Evolutionary conservation across 345 rosid species (phyloP).

Genomic region (Rhizophora apiculata): DNA sequence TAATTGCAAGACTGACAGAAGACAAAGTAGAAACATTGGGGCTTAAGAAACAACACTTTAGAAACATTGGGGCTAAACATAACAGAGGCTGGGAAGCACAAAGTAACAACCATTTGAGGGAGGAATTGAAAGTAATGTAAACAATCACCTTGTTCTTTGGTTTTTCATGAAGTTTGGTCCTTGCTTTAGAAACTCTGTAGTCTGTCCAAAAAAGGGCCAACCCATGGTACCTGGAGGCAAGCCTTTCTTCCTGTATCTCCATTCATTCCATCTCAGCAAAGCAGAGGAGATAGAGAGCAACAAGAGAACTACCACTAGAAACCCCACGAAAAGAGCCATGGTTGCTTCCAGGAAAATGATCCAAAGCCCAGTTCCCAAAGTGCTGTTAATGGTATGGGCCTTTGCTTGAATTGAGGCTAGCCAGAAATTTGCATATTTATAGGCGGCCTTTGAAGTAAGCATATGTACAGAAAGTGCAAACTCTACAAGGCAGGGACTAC

Average conservation of each 20-base stretch:
- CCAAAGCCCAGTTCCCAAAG: constrained; percentile 5
- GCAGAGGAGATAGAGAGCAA: constrained; percentile 47
- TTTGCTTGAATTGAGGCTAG: constrained; percentile 14
- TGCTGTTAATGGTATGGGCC: constrained; percentile 7
- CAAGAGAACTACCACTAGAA: constrained; percentile 23
- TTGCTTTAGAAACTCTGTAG: constrained; percentile 64
- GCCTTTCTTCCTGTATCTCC: constrained; percentile 50
- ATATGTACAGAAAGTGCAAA: constrained; percentile 21
- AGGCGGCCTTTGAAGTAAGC: constrained; percentile 13
- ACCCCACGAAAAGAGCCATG: constrained; percentile 64
- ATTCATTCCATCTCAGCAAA: constrained; percentile 66
- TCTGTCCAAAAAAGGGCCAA: constrained; percentile 85
- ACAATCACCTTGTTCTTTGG: constrained; percentile 53
- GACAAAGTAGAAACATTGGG: background rate
- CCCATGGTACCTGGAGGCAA: constrained; percentile 94
- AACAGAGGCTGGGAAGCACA: constrained; percentile 1
- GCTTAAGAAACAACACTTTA: background rate
- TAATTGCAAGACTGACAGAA: background rate
- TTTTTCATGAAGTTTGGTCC: constrained; percentile 81
- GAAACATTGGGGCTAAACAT: background rate
- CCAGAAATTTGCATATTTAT: constrained; percentile 24
- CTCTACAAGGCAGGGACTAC: constrained; percentile 25
- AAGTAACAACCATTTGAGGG: background rate
- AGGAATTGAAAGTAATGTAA: background rate
- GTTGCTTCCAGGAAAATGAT: constrained; percentile 17